Percentiles rank a stretch among this genome's conserved stretches.
Evolutionary conservation across 129 eudicot genomes (phyloP).

Genomic region (Pseudognaphalium luteoalbum): DNA sequence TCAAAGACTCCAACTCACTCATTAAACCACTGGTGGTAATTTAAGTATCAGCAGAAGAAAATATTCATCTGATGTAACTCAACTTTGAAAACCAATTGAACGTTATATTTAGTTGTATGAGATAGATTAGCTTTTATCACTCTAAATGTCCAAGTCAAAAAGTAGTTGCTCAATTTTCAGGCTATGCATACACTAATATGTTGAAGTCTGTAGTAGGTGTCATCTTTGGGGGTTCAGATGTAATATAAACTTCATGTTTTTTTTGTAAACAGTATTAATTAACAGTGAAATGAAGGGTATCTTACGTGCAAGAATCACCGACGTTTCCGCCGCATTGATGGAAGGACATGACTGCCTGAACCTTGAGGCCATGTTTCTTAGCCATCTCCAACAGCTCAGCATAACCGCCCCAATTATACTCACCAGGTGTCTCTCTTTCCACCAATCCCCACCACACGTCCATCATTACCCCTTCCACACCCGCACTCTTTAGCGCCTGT

Average conservation of each 20-base stretch:
- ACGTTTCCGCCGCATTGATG: conserved; percentile 99
- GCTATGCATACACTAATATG: background rate
- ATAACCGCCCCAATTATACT: conserved; percentile 95
- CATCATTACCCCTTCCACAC: conserved; percentile 98
- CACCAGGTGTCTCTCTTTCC: conserved; percentile 74
- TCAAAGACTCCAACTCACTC: background rate
- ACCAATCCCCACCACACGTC: conserved; percentile 99
- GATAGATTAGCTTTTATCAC: background rate
- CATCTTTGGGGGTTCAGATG: background rate
- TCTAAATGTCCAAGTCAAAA: background rate
- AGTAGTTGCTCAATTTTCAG: background rate
- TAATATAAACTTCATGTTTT: background rate
- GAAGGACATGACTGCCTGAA: conserved; percentile 97
- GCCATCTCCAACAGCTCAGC: conserved; percentile 84
- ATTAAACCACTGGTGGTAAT: too few species aligned
- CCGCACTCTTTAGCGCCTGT: conserved; percentile 92
- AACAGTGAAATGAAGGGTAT: background rate
- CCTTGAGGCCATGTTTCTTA: conserved; percentile 74
- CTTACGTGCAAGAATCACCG: conserved; percentile 97
- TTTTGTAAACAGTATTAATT: background rate
- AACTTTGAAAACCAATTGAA: background rate
- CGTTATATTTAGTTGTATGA: background rate
- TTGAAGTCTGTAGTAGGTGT: background rate
- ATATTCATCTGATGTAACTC: background rate
- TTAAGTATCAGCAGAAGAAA: too few species aligned